Conservation (phyloP, 495 filamentous ascomycete genomes). For the Penicillium lividum region DNA sequence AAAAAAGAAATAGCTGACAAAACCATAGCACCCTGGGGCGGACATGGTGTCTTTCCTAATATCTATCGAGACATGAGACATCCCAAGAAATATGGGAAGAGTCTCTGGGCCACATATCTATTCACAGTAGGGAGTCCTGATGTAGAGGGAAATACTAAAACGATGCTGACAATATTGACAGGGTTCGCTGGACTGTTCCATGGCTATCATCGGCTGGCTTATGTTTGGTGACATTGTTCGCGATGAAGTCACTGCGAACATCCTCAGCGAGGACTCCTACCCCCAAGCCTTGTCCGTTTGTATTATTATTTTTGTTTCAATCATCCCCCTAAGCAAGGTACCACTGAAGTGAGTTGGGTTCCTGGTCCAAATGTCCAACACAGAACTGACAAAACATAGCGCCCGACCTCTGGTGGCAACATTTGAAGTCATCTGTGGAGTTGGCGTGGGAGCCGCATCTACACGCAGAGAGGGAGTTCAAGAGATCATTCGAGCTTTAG, state of each 20-base stretch:
- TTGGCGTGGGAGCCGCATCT: constrained; percentile 46
- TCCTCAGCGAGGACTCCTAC: constrained; percentile 72
- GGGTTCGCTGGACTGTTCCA: constrained; percentile 76
- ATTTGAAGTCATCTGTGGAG: constrained; percentile 73
- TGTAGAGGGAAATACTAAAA: neutral
- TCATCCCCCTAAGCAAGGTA: constrained; percentile 93
- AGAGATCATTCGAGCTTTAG: constrained; percentile 54
- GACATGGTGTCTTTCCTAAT: constrained; percentile 92
- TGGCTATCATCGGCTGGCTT: constrained; percentile 78
- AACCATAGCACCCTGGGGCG: constrained; percentile 78
- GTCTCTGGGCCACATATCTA: constrained; percentile 78
- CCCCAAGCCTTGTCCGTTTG: constrained; percentile 71
- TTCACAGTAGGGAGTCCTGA: constrained; percentile 69
- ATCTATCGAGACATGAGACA: constrained; percentile 99
- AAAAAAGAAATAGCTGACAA: constrained; percentile 5
- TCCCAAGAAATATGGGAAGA: constrained; percentile 77
- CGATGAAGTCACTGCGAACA: constrained; percentile 89
- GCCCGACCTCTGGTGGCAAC: constrained; percentile 85
- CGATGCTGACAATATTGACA: constrained; percentile 32
- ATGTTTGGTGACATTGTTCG: constrained; percentile 90
- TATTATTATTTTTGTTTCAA: constrained; percentile 81
- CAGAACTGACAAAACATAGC: constrained; percentile 37
- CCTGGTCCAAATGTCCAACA: neutral
- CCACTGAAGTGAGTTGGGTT: constrained; percentile 70
- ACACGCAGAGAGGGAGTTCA: constrained; percentile 54